These are phyloP conservation scores for Senecio squalidus DNA, from an alignment of 140 eudicot genomes.

Conservation along the genomic window DNA sequence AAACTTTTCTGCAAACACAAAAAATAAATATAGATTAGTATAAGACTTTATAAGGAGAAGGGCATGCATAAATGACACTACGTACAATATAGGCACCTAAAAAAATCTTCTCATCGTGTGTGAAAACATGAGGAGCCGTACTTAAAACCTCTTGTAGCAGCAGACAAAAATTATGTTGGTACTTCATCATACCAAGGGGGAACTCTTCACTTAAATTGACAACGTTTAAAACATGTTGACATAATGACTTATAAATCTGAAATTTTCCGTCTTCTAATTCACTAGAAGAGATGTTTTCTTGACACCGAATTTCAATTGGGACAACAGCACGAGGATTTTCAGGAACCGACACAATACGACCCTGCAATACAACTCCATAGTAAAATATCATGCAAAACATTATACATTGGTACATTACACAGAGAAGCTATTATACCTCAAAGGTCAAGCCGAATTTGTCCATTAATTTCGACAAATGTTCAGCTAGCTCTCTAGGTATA, in stretches of 20 bases:
- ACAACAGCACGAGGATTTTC: constrained; percentile 45
- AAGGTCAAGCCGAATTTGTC: constrained; percentile 58
- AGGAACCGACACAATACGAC: constrained; percentile 58
- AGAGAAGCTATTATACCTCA: constrained; percentile 46
- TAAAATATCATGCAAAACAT: neutral
- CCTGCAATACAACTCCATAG: constrained; percentile 50
- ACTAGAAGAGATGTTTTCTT: constrained; percentile 15
- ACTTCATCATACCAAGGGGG: constrained; percentile 46
- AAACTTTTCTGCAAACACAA: constrained; percentile 52
- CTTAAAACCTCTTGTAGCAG: constrained; percentile 67
- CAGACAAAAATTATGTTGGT: constrained; percentile 60
- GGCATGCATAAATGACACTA: neutral
- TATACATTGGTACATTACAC: neutral
- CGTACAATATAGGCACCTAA: constrained; percentile 42
- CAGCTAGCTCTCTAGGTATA: constrained; percentile 83
- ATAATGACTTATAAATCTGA: constrained; percentile 42
- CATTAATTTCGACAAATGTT: constrained; percentile 69
- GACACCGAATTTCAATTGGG: constrained; percentile 57
- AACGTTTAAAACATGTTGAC: constrained; percentile 37
- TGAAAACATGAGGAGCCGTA: constrained; percentile 58
- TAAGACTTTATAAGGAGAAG: neutral
- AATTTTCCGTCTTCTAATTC: constrained; percentile 36
- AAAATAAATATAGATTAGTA: constrained; percentile 3
- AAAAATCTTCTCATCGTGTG: constrained; percentile 45
- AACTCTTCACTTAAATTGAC: constrained; percentile 30